Conservation (phyloP, 352 stramenopile species). For the Phytophthora macrochlamydospora region DNA sequence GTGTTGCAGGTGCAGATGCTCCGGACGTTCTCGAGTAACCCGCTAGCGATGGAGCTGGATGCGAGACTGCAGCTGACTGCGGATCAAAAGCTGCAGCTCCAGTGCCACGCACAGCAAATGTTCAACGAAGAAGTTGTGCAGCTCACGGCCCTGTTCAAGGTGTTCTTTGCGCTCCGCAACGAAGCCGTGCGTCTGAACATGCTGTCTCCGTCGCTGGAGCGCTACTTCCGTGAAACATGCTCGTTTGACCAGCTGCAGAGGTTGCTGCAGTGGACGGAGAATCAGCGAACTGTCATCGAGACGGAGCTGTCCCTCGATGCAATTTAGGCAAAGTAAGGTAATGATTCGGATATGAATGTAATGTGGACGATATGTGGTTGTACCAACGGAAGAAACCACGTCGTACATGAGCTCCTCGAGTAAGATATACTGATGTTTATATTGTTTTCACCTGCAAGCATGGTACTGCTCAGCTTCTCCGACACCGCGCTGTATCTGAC, state of each 20-base stretch:
- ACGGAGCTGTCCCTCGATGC: conserved; percentile 40
- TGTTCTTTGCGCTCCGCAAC: conserved; percentile 73
- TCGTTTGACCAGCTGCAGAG: conserved; percentile 76
- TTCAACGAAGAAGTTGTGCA: conserved; percentile 66
- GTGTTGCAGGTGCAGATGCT: conserved; percentile 75
- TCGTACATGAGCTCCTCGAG: background rate
- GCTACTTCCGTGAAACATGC: conserved; percentile 67
- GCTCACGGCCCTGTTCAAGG: conserved; percentile 81
- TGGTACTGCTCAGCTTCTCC: conserved; percentile 18
- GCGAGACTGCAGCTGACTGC: conserved; percentile 50
- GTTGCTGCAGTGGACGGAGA: conserved; percentile 82
- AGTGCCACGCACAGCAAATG: conserved; percentile 64
- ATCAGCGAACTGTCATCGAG: conserved; percentile 61
- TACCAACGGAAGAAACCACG: conserved; percentile 1
- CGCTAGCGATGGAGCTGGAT: conserved; percentile 48
- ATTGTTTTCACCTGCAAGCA: too few species aligned
- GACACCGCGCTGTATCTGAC: conserved; percentile 32
- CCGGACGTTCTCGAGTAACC: conserved; percentile 48
- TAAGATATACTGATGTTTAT: too few species aligned
- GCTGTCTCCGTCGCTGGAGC: conserved; percentile 72
- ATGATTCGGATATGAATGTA: conserved; percentile 3
- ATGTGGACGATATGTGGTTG: conserved; percentile 10
- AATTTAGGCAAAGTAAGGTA: conserved; percentile 22
- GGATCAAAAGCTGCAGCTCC: conserved; percentile 68
- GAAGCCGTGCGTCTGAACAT: conserved; percentile 71